Evolutionary conservation across 441 rosid species (phyloP), one percentile per base, ranked within the genome.

Genomic region (Gossypium trilobum): DNA sequence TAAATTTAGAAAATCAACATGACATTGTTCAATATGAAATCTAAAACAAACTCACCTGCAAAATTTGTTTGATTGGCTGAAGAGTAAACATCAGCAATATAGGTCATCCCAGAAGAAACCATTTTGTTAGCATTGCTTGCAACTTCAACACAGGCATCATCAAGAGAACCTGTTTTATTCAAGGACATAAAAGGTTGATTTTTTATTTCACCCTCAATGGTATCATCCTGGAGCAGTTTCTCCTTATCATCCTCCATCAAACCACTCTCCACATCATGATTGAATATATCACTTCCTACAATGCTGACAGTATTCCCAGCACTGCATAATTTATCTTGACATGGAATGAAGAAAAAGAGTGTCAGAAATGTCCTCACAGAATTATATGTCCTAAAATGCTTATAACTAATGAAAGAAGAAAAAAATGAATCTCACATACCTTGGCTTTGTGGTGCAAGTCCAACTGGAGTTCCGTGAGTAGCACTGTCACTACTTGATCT

Each of bases 381-480:
- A 52, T 54, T 44, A 0, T 51, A 16, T 23, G 42, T 5, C 1
- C 13, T 42, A n/a, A 11, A 27, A 60, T 16, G 42, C 42, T 54
- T 1, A 61, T 20, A 66, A 69, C 48, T 44, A 17, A 5, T 14
- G 5, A 50, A 36, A 36, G 44, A 36, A 8, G 44, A 36, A 36
- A 33, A 16, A 14, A 39, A 14, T 29, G 42, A 36, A 46, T 27
- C 46, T 67, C 57, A 16, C 61, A 14, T 22, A 64, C 73, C 80
- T 60, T 68, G 68, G 62, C 55, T 14, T 44, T 73, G 54, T 62
- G 33, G 17, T 55, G 55, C 44, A 73, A 25, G 44, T 73, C 22
- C 65, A 68, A 50, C 31, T 2, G 36, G 48, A 54, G 23, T 58
- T 29, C 39, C 5, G 4, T 3, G 4, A 11, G 68, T 4, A 64